Conservation (phyloP, 768 basidiomycete species). For the Suillus americanus region DNA sequence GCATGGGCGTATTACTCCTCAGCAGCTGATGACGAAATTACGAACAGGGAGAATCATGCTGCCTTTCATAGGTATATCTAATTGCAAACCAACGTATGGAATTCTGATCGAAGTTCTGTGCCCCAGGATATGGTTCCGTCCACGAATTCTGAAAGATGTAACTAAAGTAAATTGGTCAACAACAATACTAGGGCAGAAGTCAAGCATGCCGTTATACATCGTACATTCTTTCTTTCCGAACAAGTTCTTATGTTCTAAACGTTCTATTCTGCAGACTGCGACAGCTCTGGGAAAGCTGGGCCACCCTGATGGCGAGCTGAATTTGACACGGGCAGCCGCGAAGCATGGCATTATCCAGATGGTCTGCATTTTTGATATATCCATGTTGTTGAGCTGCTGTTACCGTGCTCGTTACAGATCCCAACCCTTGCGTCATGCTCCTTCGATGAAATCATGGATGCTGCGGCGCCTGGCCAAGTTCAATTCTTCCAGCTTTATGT, state of each 20-base stretch:
- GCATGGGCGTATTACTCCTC: slow-evolving; percentile 94
- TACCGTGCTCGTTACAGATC: slow-evolving; percentile 50
- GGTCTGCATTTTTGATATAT: slow-evolving; percentile 33
- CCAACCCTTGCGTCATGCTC: slow-evolving; percentile 90
- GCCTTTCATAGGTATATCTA: slow-evolving; percentile 73
- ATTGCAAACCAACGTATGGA: too few species aligned
- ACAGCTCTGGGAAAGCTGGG: slow-evolving; percentile 88
- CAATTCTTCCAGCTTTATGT: slow-evolving; percentile 88
- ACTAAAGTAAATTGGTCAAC: slow-evolving; percentile 78
- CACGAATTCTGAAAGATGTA: slow-evolving; percentile 80
- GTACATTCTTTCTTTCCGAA: slow-evolving; percentile 33
- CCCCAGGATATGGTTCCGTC: slow-evolving; percentile 79
- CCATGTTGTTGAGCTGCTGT: neutral
- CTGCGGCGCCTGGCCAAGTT: slow-evolving; percentile 68
- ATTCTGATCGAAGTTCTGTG: neutral
- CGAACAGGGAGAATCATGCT: slow-evolving; percentile 78
- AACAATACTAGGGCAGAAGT: slow-evolving; percentile 67
- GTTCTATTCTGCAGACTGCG: slow-evolving; percentile 44
- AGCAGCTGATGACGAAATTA: slow-evolving; percentile 90
- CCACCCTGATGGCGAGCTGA: slow-evolving; percentile 89
- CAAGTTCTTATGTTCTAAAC: neutral
- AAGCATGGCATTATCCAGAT: slow-evolving; percentile 71
- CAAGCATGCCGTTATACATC: slow-evolving; percentile 77
- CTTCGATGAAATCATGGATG: slow-evolving; percentile 91
- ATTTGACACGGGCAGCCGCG: slow-evolving; percentile 79